Percentiles rank a stretch among this genome's conserved stretches.
Evolutionary conservation across 768 basidiomycete species (phyloP).

Genomic region (Pulveroboletus ravenelii): DNA sequence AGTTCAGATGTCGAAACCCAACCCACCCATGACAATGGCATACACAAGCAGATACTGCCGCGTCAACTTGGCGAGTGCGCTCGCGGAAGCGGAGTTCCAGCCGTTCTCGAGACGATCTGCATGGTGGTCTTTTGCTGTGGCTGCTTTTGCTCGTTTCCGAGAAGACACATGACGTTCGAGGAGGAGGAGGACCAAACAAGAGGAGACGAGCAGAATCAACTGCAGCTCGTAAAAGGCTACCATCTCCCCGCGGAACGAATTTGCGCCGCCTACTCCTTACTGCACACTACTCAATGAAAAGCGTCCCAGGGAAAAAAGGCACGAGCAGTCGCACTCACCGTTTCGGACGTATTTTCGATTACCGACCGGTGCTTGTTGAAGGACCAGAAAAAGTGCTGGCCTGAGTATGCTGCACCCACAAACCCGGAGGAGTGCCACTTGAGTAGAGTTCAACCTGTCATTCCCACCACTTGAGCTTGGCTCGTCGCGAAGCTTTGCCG

Average conservation of each 20-base stretch:
- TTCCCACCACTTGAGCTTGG: conserved; percentile 8
- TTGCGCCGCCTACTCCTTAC: not conserved
- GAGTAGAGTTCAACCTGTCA: conserved; percentile 1
- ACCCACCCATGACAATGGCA: conserved; percentile 68
- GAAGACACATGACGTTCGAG: conserved; percentile 32
- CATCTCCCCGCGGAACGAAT: conserved; percentile 14
- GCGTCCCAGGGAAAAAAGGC: not conserved
- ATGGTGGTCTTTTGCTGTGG: conserved; percentile 22
- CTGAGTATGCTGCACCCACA: not conserved
- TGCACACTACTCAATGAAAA: not conserved
- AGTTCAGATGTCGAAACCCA: not conserved
- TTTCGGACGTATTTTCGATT: conserved; percentile 1
- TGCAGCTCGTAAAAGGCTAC: conserved; percentile 40
- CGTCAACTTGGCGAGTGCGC: conserved; percentile 31
- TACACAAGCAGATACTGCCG: conserved; percentile 63
- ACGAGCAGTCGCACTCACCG: conserved; percentile 3
- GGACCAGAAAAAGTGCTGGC: not conserved
- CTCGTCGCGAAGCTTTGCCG: conserved; percentile 2
- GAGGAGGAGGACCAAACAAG: conserved; percentile 33
- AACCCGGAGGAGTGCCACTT: not conserved
- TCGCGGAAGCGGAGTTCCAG: conserved; percentile 15
- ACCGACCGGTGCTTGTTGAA: not conserved
- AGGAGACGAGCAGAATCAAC: conserved; percentile 31
- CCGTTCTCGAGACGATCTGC: conserved; percentile 32
- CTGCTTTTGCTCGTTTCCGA: conserved; percentile 16